Evolutionary conservation across 495 filamentous ascomycete species (phyloP).

Genomic region (Sordaria brevicollis): DNA sequence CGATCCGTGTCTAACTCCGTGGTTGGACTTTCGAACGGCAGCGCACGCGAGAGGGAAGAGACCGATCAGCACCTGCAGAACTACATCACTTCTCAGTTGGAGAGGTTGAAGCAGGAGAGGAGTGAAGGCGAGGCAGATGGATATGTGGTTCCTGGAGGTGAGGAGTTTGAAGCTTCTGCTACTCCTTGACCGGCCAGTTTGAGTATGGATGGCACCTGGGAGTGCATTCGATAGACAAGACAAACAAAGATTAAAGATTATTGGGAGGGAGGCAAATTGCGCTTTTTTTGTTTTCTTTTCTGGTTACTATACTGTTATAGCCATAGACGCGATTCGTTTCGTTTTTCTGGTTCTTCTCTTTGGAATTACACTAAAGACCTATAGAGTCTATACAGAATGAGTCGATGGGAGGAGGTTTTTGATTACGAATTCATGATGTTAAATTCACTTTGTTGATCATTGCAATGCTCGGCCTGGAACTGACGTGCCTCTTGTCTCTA

Average conservation of each 20-base stretch:
- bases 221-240: neutral
- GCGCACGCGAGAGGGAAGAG: constrained; percentile 30
- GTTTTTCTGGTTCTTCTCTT: neutral
- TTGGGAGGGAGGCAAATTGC: neutral
- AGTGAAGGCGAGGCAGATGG: constrained; percentile 13
- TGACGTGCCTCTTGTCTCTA: neutral
- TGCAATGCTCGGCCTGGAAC: neutral
- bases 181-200: constrained; percentile 3
- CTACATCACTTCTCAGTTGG: constrained; percentile 62
- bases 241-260: neutral
- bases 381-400: neutral
- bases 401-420: neutral
- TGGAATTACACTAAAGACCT: neutral
- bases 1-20: constrained; percentile 15
- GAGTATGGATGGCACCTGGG: neutral
- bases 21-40: neutral
- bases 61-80: constrained; percentile 56
- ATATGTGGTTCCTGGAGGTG: constrained; percentile 21
- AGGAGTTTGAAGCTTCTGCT: constrained; percentile 42
- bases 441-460: neutral
- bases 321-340: neutral
- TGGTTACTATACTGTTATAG: neutral
- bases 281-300: neutral
- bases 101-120: constrained; percentile 41
- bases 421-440: neutral